These are phyloP conservation scores for Ceratocystis alfenasii DNA, from an alignment of 2,329 filamentous ascomycete genomes.

Conservation along the genomic window DNA sequence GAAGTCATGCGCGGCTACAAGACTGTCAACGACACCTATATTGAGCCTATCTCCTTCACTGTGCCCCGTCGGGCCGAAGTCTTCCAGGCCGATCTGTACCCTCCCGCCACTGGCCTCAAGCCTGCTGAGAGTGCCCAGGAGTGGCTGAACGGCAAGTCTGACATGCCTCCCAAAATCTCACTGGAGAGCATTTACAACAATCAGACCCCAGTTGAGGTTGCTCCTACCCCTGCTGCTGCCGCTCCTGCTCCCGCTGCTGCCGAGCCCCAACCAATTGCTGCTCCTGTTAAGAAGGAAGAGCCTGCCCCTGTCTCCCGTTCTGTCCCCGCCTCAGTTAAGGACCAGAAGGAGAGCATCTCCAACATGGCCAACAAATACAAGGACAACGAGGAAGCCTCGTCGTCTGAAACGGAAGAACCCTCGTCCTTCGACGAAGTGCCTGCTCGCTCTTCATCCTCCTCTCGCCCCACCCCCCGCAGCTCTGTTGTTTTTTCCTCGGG, in stretches of 20 bases:
- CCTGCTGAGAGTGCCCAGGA: conserved; percentile 68
- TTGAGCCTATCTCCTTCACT: conserved; percentile 95
- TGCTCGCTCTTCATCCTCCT: conserved; percentile 34
- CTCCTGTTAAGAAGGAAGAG: conserved; percentile 25
- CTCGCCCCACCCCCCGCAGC: conserved; percentile 19
- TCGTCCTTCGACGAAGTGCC: conserved; percentile 85
- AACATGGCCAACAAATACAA: conserved; percentile 77
- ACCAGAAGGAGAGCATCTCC: conserved; percentile 79
- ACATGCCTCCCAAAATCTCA: conserved; percentile 78
- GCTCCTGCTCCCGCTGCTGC: conserved; percentile 30
- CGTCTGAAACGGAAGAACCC: conserved; percentile 48
- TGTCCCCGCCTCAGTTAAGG: conserved; percentile 57
- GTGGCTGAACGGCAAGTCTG: conserved; percentile 79
- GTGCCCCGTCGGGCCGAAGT: conserved; percentile 86
- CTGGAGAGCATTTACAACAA: conserved; percentile 87
- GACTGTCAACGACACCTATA: conserved; percentile 86
- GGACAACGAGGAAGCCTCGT: conserved; percentile 48
- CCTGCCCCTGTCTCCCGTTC: conserved; percentile 25
- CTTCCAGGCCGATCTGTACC: conserved; percentile 96
- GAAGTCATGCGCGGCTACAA: conserved; percentile 94
- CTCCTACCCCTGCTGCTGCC: conserved; percentile 29
- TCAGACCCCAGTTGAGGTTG: conserved; percentile 62
- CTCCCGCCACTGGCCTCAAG: conserved; percentile 68
- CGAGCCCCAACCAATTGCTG: conserved; percentile 24
- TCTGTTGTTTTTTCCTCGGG: conserved; percentile 21